Evolutionary conservation across 306 rosid genomes (phyloP), one percentile per base, ranked within the genome.

Genomic region (Dryas alaskensis): DNA sequence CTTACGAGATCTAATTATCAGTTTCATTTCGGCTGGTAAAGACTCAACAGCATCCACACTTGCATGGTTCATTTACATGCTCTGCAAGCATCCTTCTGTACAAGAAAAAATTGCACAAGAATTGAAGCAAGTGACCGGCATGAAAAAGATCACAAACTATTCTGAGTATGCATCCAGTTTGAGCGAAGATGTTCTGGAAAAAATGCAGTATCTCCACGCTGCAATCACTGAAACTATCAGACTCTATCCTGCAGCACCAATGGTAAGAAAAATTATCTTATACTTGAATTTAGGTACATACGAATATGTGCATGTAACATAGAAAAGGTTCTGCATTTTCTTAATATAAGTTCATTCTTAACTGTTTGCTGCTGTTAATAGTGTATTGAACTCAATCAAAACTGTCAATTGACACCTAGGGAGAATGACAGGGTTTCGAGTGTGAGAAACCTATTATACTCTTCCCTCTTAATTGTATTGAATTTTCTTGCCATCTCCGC

Each of bases 201-300:
- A 84, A 65, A 86, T 87, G 97, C 80, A 86, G 51, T 89, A 87
- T 84, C 91, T 89, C 59, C 92, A 91, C 70, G 97, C 92, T 17
- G 82, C 86, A 25, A 80, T 91, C 50, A 91, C 94, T 48, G 97
- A 89, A 79, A 91, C 97, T 62, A 94, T 91, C 74, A 82, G 94
- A 83, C 83, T 91, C 48, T 84, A 87, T 79, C 97, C 95, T 66
- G 91, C 92, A 27, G 87, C 87, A 72, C 95, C 97, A 4, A 87
- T 89, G 91, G 95, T 91, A 86, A 83, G 87, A 57, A 48, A 65
- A 55, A 50, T 7, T 25, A 22, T 22, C 22, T 22, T 22, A 22
- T 22, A 22, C 22, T 22, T 22, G 22, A 22, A 22, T 22, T 22
- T 22, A 22, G 22, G 22, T 22, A 22, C 22, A 22, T 22, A 22